Evolutionary conservation across 148 eudicot genomes (phyloP), one percentile per base, ranked within the genome.

Genomic region (Silene conica): DNA sequence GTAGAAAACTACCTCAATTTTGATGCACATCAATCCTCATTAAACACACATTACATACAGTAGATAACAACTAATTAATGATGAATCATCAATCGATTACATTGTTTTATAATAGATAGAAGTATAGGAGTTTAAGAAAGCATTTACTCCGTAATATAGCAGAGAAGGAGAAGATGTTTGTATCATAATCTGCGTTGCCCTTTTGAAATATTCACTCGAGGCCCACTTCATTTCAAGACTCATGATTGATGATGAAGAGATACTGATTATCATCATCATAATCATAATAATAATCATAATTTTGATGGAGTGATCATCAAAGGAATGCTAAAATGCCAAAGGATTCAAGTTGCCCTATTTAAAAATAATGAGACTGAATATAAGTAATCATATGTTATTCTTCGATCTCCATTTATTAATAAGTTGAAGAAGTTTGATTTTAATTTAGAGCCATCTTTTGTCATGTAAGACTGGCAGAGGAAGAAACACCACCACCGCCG

Each of bases 291-390:
- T 5, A 46, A 4, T 21, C 38, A 57, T 48, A 31, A 13, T 61
- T 38, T 5, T 55, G 43, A 19, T 31, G 56, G 2, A 67, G 19
- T 9, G 65, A 56, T 76, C 45, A 71, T 75, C 21, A 28, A 72
- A 61, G 76, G 80, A 78, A 72, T 65, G 59, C 76, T 45, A 72
- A 60, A 79, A 79, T 79, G 81, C 81, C 81, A 79, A 79, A 74
- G 82, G 82, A 79, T 79, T n/a, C 75, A 80, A 80, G 83, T 80
- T 80, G 83, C 83, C 83, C 83, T 80, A 71, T 69, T 59, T 38
- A 59, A 67, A 19, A 64, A 46, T 52, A 43, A 34, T 52, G 26
- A 34, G 14, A 10, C 0, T 19, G 52, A 38, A 55, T 71, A 63
- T 65, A 56, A 64, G 23, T 67, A 50, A 43, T 52, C 22, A 41